Conservation (phyloP, 345 rosid genomes). For the Citropsis articulata region DNA sequence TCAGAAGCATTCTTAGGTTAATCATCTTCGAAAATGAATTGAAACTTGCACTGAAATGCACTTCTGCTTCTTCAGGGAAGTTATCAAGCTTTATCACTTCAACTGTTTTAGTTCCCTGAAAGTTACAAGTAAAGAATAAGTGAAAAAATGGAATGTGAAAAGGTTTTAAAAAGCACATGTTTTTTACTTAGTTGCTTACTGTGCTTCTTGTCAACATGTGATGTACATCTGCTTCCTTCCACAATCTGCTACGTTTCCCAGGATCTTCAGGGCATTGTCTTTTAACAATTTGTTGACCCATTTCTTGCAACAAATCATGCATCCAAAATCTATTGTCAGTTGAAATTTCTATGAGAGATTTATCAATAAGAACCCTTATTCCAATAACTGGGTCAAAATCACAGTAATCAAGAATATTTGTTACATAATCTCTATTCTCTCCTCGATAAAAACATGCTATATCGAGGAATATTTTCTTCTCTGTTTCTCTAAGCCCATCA, state of each 20-base stretch:
- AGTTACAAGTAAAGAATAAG: not conserved
- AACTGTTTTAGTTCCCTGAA: not conserved
- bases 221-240: not conserved
- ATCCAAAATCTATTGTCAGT: not conserved
- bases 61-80: not conserved
- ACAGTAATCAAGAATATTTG: not conserved
- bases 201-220: not conserved
- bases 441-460: not conserved
- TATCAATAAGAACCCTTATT: not conserved
- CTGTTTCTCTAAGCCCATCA: not conserved
- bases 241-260: not conserved
- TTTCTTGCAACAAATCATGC: not conserved
- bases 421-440: not conserved
- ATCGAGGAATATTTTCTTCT: not conserved
- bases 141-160: not conserved
- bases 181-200: not conserved
- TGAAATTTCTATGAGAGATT: not conserved
- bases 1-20: not conserved
- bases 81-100: not conserved
- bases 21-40: not conserved
- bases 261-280: not conserved
- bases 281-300: not conserved
- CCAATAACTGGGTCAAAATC: not conserved
- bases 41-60: not conserved
- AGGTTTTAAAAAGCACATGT: not conserved